Evolutionary conservation across 306 rosid species (phyloP).

Genomic region (Hylodesmum podocarpum): DNA sequence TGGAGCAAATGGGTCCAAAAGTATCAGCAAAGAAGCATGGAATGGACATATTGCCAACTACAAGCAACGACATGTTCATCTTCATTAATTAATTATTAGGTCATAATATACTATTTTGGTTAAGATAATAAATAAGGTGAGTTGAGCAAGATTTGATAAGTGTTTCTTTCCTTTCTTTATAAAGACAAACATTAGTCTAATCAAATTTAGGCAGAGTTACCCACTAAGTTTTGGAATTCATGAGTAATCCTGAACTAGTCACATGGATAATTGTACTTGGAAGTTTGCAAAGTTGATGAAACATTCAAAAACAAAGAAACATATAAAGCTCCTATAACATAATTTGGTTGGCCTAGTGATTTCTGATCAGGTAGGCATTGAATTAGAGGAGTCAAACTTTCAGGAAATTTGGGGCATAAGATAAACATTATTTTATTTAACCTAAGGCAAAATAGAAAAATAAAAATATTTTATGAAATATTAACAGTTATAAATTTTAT

Average conservation of each 20-base stretch:
- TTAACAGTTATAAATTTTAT: too few species aligned
- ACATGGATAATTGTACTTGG: neutral
- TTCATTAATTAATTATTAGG: neutral
- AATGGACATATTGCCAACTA: neutral
- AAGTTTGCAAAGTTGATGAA: slow-evolving; percentile 24
- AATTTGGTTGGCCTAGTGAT: neutral
- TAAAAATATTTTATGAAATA: too few species aligned
- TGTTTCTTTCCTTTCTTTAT: neutral
- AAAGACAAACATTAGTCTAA: slow-evolving; percentile 15
- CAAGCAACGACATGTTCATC: neutral
- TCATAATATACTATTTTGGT: neutral
- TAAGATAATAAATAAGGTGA: neutral
- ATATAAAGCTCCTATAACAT: neutral
- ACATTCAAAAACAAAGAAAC: slow-evolving; percentile 19
- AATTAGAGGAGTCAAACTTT: too few species aligned
- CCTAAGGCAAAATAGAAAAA: too few species aligned
- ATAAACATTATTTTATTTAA: too few species aligned
- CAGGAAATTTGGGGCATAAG: too few species aligned
- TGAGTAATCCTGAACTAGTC: neutral
- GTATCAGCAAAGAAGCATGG: neutral
- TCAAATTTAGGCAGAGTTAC: neutral
- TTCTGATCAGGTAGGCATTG: neutral
- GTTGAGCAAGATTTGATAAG: neutral
- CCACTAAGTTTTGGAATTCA: slow-evolving; percentile 5
- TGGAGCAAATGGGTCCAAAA: neutral